Percentiles rank a stretch among this genome's conserved stretches.
phyloP scores from a whole-genome alignment of 2,329 filamentous ascomycete species.

The Claviceps sp. region DNA sequence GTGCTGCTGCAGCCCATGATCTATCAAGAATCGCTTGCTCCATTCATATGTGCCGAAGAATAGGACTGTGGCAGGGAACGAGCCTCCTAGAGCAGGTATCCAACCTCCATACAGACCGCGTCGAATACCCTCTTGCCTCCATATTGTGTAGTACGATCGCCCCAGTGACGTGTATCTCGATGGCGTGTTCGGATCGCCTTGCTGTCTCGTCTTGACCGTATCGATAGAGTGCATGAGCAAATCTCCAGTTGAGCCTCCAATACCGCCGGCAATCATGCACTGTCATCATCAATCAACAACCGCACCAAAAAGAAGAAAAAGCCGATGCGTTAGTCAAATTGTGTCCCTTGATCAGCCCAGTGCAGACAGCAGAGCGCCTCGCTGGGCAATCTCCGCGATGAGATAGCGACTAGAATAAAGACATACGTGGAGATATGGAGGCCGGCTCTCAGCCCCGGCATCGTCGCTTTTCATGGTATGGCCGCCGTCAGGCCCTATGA shows the following conservation, averaged over 20 bases:
- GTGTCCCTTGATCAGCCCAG: not conserved
- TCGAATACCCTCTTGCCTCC: conserved; percentile 76
- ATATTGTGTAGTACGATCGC: conserved; percentile 84
- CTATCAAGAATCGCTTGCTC: conserved; percentile 81
- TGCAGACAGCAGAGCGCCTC: not conserved
- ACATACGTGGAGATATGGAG: conserved; percentile 31
- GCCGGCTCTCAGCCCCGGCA: conserved; percentile 28
- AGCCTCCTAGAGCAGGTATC: conserved; percentile 77
- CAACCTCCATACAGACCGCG: conserved; percentile 90
- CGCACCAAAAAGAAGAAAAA: conserved; percentile 2
- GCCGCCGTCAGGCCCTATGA: conserved; percentile 12
- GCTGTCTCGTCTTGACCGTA: conserved; percentile 95
- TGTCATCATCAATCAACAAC: conserved; percentile 20
- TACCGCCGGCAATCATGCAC: conserved; percentile 90
- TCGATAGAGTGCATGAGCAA: conserved; percentile 98
- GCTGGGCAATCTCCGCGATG: too few species aligned
- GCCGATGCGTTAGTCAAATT: not conserved
- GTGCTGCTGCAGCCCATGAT: conserved; percentile 67
- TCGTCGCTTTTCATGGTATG: conserved; percentile 24
- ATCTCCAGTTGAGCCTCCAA: conserved; percentile 87
- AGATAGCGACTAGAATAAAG: not conserved
- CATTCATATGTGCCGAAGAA: conserved; percentile 97
- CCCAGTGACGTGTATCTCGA: conserved; percentile 86
- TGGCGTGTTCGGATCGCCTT: conserved; percentile 86
- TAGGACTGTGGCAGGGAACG: conserved; percentile 82